Conservation (phyloP, 2,329 filamentous ascomycete species). For the Coccinonectria pachysandricola region DNA sequence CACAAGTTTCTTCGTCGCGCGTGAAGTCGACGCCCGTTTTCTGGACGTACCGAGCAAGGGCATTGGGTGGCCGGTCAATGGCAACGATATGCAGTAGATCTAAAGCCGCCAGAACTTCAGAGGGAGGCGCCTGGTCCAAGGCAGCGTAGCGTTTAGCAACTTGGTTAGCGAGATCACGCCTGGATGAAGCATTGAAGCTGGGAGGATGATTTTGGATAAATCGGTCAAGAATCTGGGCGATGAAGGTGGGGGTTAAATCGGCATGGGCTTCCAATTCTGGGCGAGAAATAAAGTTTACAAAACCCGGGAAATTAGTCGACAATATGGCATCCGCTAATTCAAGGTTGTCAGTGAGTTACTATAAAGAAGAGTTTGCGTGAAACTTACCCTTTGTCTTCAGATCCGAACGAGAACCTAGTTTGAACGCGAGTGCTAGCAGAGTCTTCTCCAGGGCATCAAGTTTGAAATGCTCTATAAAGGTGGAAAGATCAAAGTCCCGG, state of each 20-base stretch:
- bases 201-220: constrained; percentile 80
- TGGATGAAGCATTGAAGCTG: constrained; percentile 68
- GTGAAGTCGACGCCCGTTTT: constrained; percentile 66
- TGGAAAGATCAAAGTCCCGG: constrained; percentile 89
- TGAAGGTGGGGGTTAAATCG: constrained; percentile 56
- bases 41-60: constrained; percentile 59
- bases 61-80: constrained; percentile 44
- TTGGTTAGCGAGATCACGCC: constrained; percentile 58
- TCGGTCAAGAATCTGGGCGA: constrained; percentile 74
- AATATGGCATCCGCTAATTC: constrained; percentile 75
- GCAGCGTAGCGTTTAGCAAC: constrained; percentile 58
- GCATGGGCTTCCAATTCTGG: constrained; percentile 53
- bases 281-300: constrained; percentile 65
- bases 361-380: constrained; percentile 2
- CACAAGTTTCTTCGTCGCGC: constrained; percentile 58
- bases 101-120: constrained; percentile 59
- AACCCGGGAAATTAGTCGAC: constrained; percentile 65
- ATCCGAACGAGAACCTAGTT: constrained; percentile 68
- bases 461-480: constrained; percentile 93
- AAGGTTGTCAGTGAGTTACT: constrained; percentile 34
- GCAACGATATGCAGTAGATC: constrained; percentile 58
- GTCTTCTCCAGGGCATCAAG: constrained; percentile 82
- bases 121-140: constrained; percentile 54
- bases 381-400: constrained; percentile 76
- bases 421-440: constrained; percentile 80